A percentile compares a stretch with the other conserved stretches of the same genome.
Evolutionary conservation across 129 eudicot species (phyloP).

Genomic region (Saussurea involucrata): DNA sequence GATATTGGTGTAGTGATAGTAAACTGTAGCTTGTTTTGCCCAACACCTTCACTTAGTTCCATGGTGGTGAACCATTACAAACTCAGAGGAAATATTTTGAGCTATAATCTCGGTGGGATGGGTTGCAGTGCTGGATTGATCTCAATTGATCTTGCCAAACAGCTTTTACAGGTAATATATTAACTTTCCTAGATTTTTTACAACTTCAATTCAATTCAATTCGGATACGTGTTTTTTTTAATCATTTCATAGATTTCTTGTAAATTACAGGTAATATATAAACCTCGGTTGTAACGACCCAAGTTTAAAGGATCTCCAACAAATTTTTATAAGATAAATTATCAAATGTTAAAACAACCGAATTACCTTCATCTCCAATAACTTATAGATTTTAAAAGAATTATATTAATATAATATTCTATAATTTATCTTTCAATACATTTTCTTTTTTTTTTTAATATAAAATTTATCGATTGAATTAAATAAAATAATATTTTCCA

Average conservation of each 20-base stretch:
- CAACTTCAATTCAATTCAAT: not conserved
- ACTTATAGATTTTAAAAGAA: no score
- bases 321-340: no score
- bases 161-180: slow-evolving; percentile 37
- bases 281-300: not conserved
- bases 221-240: not conserved
- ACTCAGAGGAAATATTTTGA: slow-evolving; percentile 58
- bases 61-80: slow-evolving; percentile 64
- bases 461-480: no score
- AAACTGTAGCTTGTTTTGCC: slow-evolving; percentile 53
- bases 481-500: no score
- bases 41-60: slow-evolving; percentile 42
- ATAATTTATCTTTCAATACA: no score
- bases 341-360: no score
- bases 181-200: not conserved
- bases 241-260: not conserved
- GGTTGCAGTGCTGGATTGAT: slow-evolving; percentile 78
- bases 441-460: no score
- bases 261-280: no score
- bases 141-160: slow-evolving; percentile 63
- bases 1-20: slow-evolving; percentile 68
- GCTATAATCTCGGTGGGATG: slow-evolving; percentile 74
- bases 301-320: no score
- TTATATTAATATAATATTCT: no score
- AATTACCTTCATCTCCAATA: no score